Percentiles rank a stretch among this genome's conserved stretches.
Conservation (phyloP, 2,329 filamentous ascomycete genomes). For the Epichloe elymi region DNA sequence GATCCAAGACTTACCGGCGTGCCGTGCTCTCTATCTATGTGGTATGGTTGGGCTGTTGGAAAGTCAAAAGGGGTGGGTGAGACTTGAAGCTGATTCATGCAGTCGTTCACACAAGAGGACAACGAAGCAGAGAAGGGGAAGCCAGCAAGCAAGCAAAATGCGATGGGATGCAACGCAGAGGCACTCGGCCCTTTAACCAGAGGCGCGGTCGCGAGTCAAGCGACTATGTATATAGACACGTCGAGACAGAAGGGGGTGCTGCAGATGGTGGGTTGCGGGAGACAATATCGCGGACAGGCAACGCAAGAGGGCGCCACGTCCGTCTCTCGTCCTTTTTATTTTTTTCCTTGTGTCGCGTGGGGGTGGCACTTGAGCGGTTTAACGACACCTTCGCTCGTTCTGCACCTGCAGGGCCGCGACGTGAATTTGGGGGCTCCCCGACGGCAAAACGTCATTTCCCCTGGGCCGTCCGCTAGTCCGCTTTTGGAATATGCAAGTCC, state of each 20-base stretch:
- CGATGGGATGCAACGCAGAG: neutral
- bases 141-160: neutral
- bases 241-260: neutral
- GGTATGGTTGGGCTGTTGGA: neutral
- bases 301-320: neutral
- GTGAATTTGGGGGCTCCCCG: neutral
- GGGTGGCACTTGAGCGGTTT: no score
- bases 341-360: neutral
- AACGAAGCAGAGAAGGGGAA: neutral
- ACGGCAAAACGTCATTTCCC: constrained; percentile 1
- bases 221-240: neutral
- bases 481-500: neutral
- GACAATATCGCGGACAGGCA: neutral
- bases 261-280: neutral
- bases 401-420: no score
- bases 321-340: neutral
- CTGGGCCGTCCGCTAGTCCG: constrained; percentile 1
- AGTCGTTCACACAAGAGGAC: neutral
- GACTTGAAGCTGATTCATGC: neutral
- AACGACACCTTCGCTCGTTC: no score
- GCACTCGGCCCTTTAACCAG: neutral
- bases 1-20: neutral
- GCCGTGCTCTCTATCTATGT: neutral
- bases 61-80: neutral
- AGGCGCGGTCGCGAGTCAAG: neutral